These are phyloP conservation scores for Annulohypoxylon truncatum DNA, from an alignment of 2,329 filamentous ascomycete genomes.

Conservation along the genomic window DNA sequence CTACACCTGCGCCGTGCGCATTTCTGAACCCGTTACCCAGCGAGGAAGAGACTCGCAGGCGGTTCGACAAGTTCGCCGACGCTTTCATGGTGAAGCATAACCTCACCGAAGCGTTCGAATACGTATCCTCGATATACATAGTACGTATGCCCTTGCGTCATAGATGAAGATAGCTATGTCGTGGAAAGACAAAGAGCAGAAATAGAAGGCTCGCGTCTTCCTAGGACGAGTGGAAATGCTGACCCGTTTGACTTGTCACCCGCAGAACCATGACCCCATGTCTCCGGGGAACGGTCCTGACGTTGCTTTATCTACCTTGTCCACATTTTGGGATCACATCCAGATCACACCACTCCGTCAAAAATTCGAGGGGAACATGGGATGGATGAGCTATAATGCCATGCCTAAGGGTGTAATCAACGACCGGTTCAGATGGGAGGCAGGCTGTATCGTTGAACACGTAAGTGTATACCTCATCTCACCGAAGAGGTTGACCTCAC, in stretches of 20 bases:
- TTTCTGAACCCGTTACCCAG: constrained; percentile 35
- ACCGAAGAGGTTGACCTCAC: no score
- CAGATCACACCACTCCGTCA: constrained; percentile 34
- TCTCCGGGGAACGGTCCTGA: constrained; percentile 36
- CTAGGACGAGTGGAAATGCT: not conserved
- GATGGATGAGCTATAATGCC: constrained; percentile 38
- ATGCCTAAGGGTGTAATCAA: constrained; percentile 35
- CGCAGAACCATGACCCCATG: constrained; percentile 42
- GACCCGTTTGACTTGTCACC: not conserved
- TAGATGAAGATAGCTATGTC: not conserved
- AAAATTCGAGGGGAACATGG: constrained; percentile 31
- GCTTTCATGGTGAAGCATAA: constrained; percentile 43
- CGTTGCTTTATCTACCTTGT: constrained; percentile 32
- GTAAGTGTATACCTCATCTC: constrained; percentile 29
- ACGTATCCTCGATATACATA: constrained; percentile 39
- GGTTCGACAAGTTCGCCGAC: constrained; percentile 41
- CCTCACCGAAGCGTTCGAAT: constrained; percentile 42
- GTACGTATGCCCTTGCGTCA: constrained; percentile 16
- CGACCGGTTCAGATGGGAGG: constrained; percentile 42
- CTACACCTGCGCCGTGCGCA: constrained; percentile 41
- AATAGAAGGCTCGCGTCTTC: not conserved
- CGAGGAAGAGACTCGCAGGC: constrained; percentile 35
- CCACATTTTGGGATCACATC: constrained; percentile 30
- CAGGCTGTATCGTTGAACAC: constrained; percentile 45
- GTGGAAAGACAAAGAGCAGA: not conserved